Evolutionary conservation across 2,329 filamentous ascomycete species (phyloP).

Genomic region (Hypoxylon sp.): DNA sequence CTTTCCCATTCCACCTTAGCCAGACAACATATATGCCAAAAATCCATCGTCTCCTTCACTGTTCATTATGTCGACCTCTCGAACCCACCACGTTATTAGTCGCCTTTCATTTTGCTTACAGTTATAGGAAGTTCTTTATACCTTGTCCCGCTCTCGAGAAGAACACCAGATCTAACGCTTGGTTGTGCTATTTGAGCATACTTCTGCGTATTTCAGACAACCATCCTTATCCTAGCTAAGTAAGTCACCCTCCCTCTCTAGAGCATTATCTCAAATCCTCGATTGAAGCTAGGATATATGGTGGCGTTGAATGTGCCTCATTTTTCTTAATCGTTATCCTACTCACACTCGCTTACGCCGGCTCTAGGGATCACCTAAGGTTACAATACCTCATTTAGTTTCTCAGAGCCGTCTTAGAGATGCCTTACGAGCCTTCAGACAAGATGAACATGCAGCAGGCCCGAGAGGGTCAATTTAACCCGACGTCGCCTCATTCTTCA

Average conservation of each 20-base stretch:
- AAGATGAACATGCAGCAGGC: constrained; percentile 59
- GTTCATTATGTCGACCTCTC: neutral
- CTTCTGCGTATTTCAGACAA: constrained; percentile 27
- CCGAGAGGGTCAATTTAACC: constrained; percentile 60
- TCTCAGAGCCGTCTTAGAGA: constrained; percentile 15
- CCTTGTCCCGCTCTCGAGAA: neutral
- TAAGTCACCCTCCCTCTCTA: neutral
- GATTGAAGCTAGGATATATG: neutral
- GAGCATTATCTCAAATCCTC: neutral
- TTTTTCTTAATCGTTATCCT: neutral
- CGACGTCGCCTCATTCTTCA: constrained; percentile 67
- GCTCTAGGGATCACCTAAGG: neutral
- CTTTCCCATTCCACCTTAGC: neutral
- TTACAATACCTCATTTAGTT: neutral
- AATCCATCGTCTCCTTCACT: neutral
- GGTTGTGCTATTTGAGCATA: constrained; percentile 29
- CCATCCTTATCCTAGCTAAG: constrained; percentile 13
- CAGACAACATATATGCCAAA: neutral
- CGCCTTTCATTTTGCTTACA: constrained; percentile 9
- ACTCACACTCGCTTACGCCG: constrained; percentile 8
- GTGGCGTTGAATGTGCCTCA: neutral
- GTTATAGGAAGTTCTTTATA: neutral
- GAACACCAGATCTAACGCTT: constrained; percentile 1
- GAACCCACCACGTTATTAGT: neutral
- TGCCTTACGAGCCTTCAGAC: constrained; percentile 31